Conservation (phyloP, 75 land plant genomes). For the Chamaecyparis obtusa region DNA sequence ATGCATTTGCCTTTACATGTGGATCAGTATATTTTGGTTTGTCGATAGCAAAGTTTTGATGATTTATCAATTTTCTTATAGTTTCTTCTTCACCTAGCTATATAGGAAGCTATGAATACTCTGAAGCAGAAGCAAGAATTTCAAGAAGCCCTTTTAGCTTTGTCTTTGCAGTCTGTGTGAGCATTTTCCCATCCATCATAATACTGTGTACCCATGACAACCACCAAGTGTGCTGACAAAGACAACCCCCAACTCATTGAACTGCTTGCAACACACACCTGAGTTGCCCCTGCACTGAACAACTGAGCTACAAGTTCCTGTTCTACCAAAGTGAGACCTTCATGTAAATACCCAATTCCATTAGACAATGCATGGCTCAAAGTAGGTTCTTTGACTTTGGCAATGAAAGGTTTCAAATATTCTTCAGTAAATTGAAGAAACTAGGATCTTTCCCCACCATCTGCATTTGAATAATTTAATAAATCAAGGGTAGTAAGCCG, state of each 20-base stretch:
- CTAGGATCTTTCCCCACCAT: too few species aligned
- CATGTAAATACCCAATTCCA: conserved; percentile 79
- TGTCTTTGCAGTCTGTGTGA: conserved; percentile 49
- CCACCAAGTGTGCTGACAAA: conserved; percentile 6
- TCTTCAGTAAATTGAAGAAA: too few species aligned
- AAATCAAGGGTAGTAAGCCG: too few species aligned
- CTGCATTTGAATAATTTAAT: too few species aligned
- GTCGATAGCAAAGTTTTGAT: conserved; percentile 84
- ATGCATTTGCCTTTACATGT: conserved; percentile 86
- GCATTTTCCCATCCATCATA: too few species aligned
- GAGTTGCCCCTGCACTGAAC: too few species aligned
- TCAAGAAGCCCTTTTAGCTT: conserved; percentile 88
- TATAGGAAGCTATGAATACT: conserved; percentile 74
- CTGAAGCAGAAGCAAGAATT: conserved; percentile 79
- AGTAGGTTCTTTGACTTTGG: too few species aligned
- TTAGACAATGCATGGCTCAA: too few species aligned
- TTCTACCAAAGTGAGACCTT: conserved; percentile 67
- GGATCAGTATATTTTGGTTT: conserved; percentile 85
- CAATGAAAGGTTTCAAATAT: too few species aligned
- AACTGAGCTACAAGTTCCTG: conserved; percentile 38
- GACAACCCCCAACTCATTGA: too few species aligned
- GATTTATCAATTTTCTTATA: conserved; percentile 72
- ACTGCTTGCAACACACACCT: too few species aligned
- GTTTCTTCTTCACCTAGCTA: conserved; percentile 90
- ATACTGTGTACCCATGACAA: too few species aligned